Base-by-base conservation (phyloP, 164 flowering plant genomes). In the Piper longum region DNA sequence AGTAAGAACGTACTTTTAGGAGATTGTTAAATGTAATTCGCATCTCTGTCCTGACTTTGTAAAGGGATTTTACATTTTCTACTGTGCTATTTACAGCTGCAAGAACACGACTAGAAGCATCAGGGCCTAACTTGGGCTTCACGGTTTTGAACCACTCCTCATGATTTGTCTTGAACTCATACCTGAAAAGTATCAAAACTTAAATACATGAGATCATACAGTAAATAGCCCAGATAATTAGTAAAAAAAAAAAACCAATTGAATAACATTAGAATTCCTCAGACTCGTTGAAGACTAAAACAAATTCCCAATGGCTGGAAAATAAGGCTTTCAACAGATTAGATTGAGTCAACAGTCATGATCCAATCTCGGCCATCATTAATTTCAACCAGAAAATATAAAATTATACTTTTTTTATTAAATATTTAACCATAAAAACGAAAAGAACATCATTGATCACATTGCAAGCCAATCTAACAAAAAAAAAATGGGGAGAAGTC, bases 111-210 rank as follows among this genome's bases (percentile, higher is more conserved):
- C 74, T 74, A 71, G 87, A 83, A 57, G 82, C 75, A 75, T 79
- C 80, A 77, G 83, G 67, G 54, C 83, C 84, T 65, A 91, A 68
- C 73, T 66, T 88, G 63, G 95, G 92, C 78, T 86, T 88, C 64
- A 75, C 82, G 67, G 86, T 77, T 72, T 71, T 77, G 69, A 90
- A 61, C 97, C 99, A 90, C 61, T 88, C 97, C 75, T 77, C 95
- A 75, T 93, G 83, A 74, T 87, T 93, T 76, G 93, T 79, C 76
- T 82, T 87, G 82, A 93, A 93, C 67, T 93, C 99, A 75, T 78
- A 79, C 72, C 99, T 93, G 88, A 54, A 79, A 75, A 56, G 62
- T 60, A 41, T 7, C 43, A 17, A 56, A 19, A 56, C 9, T 3
- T 19, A 56, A 56, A 56, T 56, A 16, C 26, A n/a, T 56, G 16